Evolutionary conservation across 2,329 filamentous ascomycete species (phyloP), one percentile per base, ranked within the genome.

Genomic region (Blastomyces parvus): DNA sequence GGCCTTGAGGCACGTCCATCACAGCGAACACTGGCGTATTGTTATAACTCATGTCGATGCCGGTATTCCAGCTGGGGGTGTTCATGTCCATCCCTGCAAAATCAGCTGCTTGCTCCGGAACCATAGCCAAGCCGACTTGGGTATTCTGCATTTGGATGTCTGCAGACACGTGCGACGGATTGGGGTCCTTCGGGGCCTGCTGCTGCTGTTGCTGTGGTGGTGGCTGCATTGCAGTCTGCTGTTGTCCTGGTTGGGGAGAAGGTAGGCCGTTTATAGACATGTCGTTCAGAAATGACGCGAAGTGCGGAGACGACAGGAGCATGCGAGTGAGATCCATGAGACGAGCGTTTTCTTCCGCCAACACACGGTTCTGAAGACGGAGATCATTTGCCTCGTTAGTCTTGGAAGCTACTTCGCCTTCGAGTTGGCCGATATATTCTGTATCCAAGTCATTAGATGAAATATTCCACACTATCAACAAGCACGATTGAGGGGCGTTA

Each of bases 391-490:
- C 88, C 80, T 97, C 93, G 67, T 87, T 89, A 50, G 88, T 86
- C 79, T 94, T 95, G 71, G 81, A 82, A 62, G 90, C 88, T 69
- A 97, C 88, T 76, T 97, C 93, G 66, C 84, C 82, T 80, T 99
- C 94, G 19, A 99, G 88, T 77, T 97, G 92, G 66, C 86, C 85
- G 73, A 99, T 97, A 81, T 97, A 97, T 83, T 97, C 94, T 97
- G 71, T 97, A 71, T 59, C 42, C 25, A 61, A 52, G 46, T 17
- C 25, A 9, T 52, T 61, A 52, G 46, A 11, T 30, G n/a, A 53
- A 2, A 38, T 14, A 27, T 9, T 50, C 2, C 11, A 50, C 46
- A 50, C 46, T 13, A 27, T 2, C 33, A 59, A 33, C 60, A 11
- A 3, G 22, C 7, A 8, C 11, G 25, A 48, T 48, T 48, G n/a